Conservation (phyloP, 331 rosid genomes). For the Quercus phellos region DNA sequence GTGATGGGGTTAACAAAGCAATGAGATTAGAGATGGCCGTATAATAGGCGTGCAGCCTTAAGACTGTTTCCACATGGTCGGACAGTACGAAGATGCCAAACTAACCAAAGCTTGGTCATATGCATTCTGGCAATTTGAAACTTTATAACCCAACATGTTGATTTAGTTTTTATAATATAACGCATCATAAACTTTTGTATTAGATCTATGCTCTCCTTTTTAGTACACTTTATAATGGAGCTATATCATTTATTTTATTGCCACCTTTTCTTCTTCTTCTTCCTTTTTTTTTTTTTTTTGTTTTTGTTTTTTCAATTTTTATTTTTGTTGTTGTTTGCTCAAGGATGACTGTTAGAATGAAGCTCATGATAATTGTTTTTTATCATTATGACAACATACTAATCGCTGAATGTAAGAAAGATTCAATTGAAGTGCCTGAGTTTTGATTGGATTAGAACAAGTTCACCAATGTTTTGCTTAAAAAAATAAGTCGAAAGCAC, state of each 20-base stretch:
- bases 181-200: too few relatives aligned
- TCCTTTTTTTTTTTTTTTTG: fast-evolving
- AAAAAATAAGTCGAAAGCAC: not conserved
- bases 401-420: too few relatives aligned
- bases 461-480: not conserved
- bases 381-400: too few relatives aligned
- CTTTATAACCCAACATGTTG: not conserved
- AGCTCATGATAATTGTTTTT: too few relatives aligned
- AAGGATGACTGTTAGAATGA: too few relatives aligned
- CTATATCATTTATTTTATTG: not conserved
- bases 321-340: not conserved
- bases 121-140: not conserved
- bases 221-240: not conserved
- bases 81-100: conserved; percentile 3
- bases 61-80: not conserved
- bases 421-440: not conserved
- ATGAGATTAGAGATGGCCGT: not conserved
- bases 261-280: too few relatives aligned
- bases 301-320: not conserved
- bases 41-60: conserved; percentile 1
- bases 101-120: not conserved
- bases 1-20: not conserved
- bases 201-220: not conserved
- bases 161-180: too few relatives aligned
- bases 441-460: not conserved